Conservation (phyloP, 2,329 filamentous ascomycete genomes). For the Apiospora phragmitis region DNA sequence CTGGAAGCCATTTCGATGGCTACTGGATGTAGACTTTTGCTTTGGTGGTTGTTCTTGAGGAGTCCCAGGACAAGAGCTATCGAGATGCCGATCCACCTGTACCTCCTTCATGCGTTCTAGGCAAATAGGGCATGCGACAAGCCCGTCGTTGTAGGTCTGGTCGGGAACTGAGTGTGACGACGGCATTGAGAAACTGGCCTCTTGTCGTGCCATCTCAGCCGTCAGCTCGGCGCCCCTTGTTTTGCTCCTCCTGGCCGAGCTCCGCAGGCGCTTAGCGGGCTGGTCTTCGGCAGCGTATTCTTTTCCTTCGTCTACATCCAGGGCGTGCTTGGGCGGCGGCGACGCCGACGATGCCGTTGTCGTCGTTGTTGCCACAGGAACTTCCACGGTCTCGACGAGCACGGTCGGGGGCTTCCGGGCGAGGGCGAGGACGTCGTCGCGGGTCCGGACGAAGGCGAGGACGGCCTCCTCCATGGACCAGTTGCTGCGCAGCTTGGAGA, state of each 20-base stretch:
- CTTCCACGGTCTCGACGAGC: conserved; percentile 15
- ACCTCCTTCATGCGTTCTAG: conserved; percentile 74
- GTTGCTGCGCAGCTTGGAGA: conserved; percentile 81
- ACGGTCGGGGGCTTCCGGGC: conserved; percentile 47
- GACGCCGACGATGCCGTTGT: conserved; percentile 16
- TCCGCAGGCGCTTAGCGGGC: conserved; percentile 50
- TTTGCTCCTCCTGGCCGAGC: conserved; percentile 51
- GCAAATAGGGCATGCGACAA: conserved; percentile 85
- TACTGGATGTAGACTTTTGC: conserved; percentile 19
- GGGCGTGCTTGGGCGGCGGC: conserved; percentile 35
- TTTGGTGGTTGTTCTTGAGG: conserved; percentile 32
- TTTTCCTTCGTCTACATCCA: conserved; percentile 24
- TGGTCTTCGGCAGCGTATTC: conserved; percentile 31
- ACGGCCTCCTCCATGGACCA: conserved; percentile 84
- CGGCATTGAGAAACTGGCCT: background rate
- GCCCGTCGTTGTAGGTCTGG: conserved; percentile 60
- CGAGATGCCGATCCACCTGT: conserved; percentile 78
- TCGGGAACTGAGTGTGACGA: conserved; percentile 31
- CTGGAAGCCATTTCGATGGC: conserved; percentile 6
- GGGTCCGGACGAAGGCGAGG: conserved; percentile 69
- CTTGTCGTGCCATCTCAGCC: conserved; percentile 34
- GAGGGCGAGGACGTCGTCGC: conserved; percentile 63
- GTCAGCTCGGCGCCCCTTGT: conserved; percentile 38
- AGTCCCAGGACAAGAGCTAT: conserved; percentile 53
- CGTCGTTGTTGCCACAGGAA: background rate